phyloP scores from a whole-genome alignment of 345 rosid species.

The Bretschneidera sinensis region DNA sequence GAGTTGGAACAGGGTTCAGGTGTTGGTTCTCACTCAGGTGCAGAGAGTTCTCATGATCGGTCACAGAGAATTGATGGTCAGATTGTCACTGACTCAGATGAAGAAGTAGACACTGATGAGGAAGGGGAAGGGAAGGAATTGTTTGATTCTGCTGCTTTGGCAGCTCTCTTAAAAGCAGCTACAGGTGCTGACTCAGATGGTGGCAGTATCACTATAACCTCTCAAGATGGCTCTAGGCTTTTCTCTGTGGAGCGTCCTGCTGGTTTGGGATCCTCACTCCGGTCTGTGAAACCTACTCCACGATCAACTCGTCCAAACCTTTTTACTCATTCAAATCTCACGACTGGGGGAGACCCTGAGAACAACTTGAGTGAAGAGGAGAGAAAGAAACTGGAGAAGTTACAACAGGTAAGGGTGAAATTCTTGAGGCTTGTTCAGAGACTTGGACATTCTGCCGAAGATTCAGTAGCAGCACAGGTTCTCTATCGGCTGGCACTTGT shows the following conservation, averaged over 20 bases:
- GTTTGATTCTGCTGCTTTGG: conserved; percentile 86
- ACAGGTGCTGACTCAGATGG: conserved; percentile 60
- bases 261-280: conserved; percentile 82
- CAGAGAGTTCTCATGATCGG: conserved; percentile 47
- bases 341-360: conserved; percentile 43
- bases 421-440: conserved; percentile 83
- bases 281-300: conserved; percentile 59
- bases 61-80: conserved; percentile 70
- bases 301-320: conserved; percentile 52
- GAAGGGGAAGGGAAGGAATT: conserved; percentile 80
- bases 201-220: conserved; percentile 56
- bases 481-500: conserved; percentile 67
- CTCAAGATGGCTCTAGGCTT: conserved; percentile 87
- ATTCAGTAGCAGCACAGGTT: conserved; percentile 74
- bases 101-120: conserved; percentile 77
- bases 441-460: conserved; percentile 75
- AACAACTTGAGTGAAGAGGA: conserved; percentile 77
- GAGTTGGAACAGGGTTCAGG: conserved; percentile 63
- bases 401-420: conserved; percentile 70
- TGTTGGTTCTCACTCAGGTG: conserved; percentile 48
- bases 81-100: conserved; percentile 84
- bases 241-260: conserved; percentile 92
- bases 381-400: conserved; percentile 67
- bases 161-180: conserved; percentile 91
- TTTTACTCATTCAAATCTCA: conserved; percentile 40